These are phyloP conservation scores for Plasmodium blacklocki DNA, from an alignment of 169 alveolate genomes.

Conservation along the genomic window DNA sequence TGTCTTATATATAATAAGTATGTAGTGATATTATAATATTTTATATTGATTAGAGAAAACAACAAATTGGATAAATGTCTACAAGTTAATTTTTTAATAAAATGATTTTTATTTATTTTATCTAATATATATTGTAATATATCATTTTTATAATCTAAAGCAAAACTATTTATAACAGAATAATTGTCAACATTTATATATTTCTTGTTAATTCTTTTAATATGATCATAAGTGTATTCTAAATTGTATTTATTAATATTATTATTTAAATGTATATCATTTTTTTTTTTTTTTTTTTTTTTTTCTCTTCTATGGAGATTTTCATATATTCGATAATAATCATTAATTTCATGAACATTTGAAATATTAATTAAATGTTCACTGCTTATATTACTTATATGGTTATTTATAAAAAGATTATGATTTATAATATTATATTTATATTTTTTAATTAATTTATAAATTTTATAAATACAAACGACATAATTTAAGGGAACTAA, in stretches of 20 bases:
- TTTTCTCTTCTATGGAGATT: background rate
- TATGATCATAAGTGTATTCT: background rate
- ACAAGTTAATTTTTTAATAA: conserved; percentile 61
- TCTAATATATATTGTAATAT: conserved; percentile 49
- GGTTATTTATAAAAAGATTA: conserved; percentile 18
- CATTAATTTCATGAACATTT: conserved; percentile 9
- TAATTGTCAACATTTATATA: background rate
- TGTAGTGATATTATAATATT: conserved; percentile 57
- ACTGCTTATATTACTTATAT: conserved; percentile 15
- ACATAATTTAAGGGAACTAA: conserved; percentile 75
- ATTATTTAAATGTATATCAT: background rate
- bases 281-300: background rate
- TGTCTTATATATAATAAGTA: conserved; percentile 45
- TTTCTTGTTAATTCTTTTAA: background rate
- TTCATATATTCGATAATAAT: conserved; percentile 20
- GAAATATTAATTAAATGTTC: conserved; percentile 29
- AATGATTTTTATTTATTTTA: conserved; percentile 56
- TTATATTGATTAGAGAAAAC: conserved; percentile 45
- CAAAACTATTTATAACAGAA: background rate
- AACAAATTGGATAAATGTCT: conserved; percentile 60
- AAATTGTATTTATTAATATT: background rate
- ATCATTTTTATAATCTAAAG: conserved; percentile 56
- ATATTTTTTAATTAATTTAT: conserved; percentile 47
- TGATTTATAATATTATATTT: conserved; percentile 35
- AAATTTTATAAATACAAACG: conserved; percentile 53